Evolutionary conservation across 305 asterid species (phyloP), one percentile per base, ranked within the genome.

Genomic region (Rubia balearica): DNA sequence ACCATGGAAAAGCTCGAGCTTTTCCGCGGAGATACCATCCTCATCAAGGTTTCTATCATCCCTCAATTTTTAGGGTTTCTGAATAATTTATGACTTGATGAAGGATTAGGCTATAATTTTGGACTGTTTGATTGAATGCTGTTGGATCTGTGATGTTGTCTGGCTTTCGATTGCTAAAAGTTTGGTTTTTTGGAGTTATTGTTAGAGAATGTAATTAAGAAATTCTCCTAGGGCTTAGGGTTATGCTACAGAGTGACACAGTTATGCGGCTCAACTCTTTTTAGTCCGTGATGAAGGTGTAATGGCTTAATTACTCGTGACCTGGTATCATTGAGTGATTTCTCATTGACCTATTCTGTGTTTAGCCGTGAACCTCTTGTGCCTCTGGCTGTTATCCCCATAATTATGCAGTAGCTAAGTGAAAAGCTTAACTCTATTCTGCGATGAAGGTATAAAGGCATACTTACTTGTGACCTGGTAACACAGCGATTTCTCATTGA

Each of bases 1-100:
- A 92, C 93, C 8, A 92, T 92, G 97, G 97, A 92, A 67, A 90
- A 92, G 85, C 98, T 92, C 27, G 87, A 86, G 88, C 85, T 92
- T 74, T 92, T 92, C 72, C 91, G 98, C 14, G 96, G 98, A 3
- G 96, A 90, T 56, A 89, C 97, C 14, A 86, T 90, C 74, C 76
- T 92, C 76, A 89, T 92, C 77, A 92, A 90, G 97, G 97, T 92
- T 5, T 27, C 30, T 27, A 27, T 27, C 30, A 27, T 27, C 30
- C 2, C 30, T 27, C n/a, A n/a, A n/a, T n/a, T n/a, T n/a, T n/a
- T 27, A 0, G 33, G 66, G 65, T 40, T 17, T 59, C 30, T 33
- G 1, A 19, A 21, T 22, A 13, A 4, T 61, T 36, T 51, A 49
- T 13, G 49, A 48, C 24, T 61, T 43, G 2, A 41, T 69, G 30